A percentile compares a stretch with the other conserved stretches of the same genome.
Conservation (phyloP, 192 early-diverging fungal genomes). For the Coemansia sp. region DNA sequence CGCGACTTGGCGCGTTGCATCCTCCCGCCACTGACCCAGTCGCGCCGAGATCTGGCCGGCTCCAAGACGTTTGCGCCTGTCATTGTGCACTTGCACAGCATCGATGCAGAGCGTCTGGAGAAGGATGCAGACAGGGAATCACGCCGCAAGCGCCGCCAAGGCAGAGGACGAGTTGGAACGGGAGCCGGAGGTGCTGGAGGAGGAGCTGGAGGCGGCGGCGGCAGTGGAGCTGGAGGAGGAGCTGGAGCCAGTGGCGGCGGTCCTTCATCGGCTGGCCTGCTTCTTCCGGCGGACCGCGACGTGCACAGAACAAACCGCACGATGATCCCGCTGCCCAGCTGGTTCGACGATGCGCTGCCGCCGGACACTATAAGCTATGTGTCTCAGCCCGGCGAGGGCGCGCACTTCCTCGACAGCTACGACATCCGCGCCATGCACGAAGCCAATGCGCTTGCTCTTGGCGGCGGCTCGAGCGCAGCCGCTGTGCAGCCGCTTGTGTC, state of each 20-base stretch:
- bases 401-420: slow-evolving; percentile 49
- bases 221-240: neutral
- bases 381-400: slow-evolving; percentile 39
- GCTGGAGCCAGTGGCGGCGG: neutral
- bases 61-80: slow-evolving; percentile 65
- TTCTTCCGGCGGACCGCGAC: slow-evolving; percentile 29
- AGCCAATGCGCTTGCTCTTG: slow-evolving; percentile 17
- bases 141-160: slow-evolving; percentile 83
- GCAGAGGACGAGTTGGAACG: slow-evolving; percentile 57
- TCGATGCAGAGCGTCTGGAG: slow-evolving; percentile 79
- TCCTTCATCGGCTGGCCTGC: neutral
- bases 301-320: slow-evolving; percentile 47
- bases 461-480: neutral
- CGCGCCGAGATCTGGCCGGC: slow-evolving; percentile 52
- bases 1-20: slow-evolving; percentile 71
- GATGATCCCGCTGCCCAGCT: slow-evolving; percentile 42
- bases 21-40: slow-evolving; percentile 59
- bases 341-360: slow-evolving; percentile 52
- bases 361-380: slow-evolving; percentile 50
- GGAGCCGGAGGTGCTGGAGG: neutral
- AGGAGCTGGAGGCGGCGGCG: slow-evolving; percentile 4
- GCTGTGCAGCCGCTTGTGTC: neutral
- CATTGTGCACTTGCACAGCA: slow-evolving; percentile 63
- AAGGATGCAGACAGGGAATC: slow-evolving; percentile 80
- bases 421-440: slow-evolving; percentile 44